Conservation (phyloP, 805 yeast genomes). For the Ogataea nitratoaversa region DNA sequence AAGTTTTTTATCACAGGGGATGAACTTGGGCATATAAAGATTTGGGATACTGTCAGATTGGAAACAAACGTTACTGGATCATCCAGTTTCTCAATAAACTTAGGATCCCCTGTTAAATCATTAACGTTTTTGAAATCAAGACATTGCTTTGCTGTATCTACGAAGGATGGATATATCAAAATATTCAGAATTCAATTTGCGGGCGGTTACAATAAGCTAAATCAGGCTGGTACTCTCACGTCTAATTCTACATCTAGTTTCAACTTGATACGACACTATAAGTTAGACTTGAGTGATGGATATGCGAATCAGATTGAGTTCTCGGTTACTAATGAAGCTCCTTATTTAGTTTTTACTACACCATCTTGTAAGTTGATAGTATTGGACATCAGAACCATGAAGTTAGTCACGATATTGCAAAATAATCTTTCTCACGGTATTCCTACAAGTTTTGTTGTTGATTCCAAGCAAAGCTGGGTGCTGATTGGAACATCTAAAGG, state of each 20-base stretch:
- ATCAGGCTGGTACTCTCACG: neutral
- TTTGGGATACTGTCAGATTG: constrained; percentile 73
- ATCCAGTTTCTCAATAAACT: constrained; percentile 42
- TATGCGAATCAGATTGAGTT: constrained; percentile 43
- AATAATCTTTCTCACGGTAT: constrained; percentile 65
- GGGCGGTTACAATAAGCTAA: constrained; percentile 6
- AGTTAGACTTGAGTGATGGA: constrained; percentile 32
- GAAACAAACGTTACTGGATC: constrained; percentile 56
- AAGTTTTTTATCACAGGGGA: constrained; percentile 75
- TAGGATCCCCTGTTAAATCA: constrained; percentile 46
- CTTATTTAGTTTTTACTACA: constrained; percentile 48
- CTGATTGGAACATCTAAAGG: constrained; percentile 76
- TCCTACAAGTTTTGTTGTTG: constrained; percentile 55
- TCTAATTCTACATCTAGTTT: constrained; percentile 16
- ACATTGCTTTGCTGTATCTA: constrained; percentile 55
- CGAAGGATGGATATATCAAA: constrained; percentile 42
- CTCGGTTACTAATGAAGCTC: constrained; percentile 35
- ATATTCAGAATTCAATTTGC: constrained; percentile 37
- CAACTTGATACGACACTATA: constrained; percentile 37
- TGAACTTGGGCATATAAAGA: constrained; percentile 61
- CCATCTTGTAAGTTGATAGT: constrained; percentile 46
- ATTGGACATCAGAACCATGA: constrained; percentile 58
- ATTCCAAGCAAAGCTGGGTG: constrained; percentile 53
- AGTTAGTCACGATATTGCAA: constrained; percentile 35
- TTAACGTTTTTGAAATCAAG: constrained; percentile 50